These are phyloP conservation scores for Cyclotella sp. DNA, from an alignment of 108 stramenopile genomes.

Conservation along the genomic window DNA sequence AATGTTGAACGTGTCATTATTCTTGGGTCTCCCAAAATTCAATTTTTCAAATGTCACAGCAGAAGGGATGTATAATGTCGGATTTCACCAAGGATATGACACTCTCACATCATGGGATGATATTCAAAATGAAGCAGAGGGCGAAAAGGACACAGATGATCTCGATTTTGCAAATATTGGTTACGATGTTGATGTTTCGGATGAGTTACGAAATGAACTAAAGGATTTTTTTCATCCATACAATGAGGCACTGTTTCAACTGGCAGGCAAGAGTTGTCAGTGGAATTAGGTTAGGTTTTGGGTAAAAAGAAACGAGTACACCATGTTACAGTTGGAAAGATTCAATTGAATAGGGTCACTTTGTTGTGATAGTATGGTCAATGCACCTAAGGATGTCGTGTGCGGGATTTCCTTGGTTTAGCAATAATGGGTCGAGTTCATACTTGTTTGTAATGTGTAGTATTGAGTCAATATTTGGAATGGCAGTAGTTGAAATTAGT, in stretches of 20 bases:
- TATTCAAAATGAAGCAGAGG: constrained; percentile 3
- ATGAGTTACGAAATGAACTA: constrained; percentile 56
- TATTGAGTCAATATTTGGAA: too few species aligned
- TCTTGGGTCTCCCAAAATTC: constrained; percentile 74
- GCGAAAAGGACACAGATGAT: constrained; percentile 12
- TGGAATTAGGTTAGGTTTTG: constrained; percentile 43
- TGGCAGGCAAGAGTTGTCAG: constrained; percentile 65
- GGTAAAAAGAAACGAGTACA: neutral
- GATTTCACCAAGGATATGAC: constrained; percentile 81
- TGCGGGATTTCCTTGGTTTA: too few species aligned
- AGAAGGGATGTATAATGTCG: constrained; percentile 81
- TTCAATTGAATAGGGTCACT: too few species aligned
- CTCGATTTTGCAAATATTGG: constrained; percentile 9
- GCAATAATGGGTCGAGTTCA: too few species aligned
- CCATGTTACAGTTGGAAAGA: neutral
- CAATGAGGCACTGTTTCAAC: constrained; percentile 77
- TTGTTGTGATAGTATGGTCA: too few species aligned
- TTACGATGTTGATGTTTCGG: constrained; percentile 60
- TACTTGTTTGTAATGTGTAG: too few species aligned
- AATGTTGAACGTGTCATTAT: constrained; percentile 59
- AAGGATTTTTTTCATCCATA: constrained; percentile 67
- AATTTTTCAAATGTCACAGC: constrained; percentile 61
- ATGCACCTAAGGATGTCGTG: too few species aligned
- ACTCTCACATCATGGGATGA: constrained; percentile 51
- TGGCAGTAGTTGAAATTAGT: too few species aligned